Evolutionary conservation across 169 alveolate genomes (phyloP).

Genomic region (Plasmodium berghei): DNA sequence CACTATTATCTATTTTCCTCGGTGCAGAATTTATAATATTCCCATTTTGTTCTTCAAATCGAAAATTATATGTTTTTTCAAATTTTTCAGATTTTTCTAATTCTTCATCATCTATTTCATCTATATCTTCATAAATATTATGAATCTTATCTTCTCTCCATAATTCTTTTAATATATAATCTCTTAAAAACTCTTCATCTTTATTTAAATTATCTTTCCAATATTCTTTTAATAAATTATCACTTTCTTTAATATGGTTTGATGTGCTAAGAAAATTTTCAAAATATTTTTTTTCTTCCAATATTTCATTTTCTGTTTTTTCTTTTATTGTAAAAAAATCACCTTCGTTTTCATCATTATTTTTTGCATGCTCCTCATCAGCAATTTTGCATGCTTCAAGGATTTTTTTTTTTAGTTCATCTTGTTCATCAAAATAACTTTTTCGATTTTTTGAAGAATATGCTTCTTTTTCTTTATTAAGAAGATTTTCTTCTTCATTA

Average conservation of each 20-base stretch:
- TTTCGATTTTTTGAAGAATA: conserved; percentile 2
- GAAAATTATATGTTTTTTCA: conserved; percentile 83
- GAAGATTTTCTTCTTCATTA: conserved; percentile 74
- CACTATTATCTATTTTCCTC: conserved; percentile 42
- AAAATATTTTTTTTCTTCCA: conserved; percentile 49
- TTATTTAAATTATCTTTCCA: conserved; percentile 77
- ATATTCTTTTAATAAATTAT: conserved; percentile 71
- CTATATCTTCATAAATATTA: conserved; percentile 75
- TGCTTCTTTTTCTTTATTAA: conserved; percentile 31
- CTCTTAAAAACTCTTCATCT: conserved; percentile 86
- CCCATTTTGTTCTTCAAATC: conserved; percentile 57
- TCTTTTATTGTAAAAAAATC: conserved; percentile 77
- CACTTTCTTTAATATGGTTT: conserved; percentile 39
- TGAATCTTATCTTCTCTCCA: conserved; percentile 85
- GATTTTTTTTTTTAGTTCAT: conserved; percentile 80
- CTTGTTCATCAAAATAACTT: conserved; percentile 81
- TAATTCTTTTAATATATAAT: conserved; percentile 84
- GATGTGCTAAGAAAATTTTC: conserved; percentile 60
- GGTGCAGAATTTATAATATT: conserved; percentile 37
- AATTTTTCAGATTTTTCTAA: conserved; percentile 81
- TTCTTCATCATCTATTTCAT: conserved; percentile 82
- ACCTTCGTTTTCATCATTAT: conserved; percentile 65
- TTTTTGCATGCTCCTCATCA: conserved; percentile 41
- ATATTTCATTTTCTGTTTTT: conserved; percentile 60
- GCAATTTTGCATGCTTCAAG: conserved; percentile 79